A percentile compares a stretch with the other conserved stretches of the same genome.
These are phyloP conservation scores for Porcisia deanei DNA, from an alignment of 208 protist species.

Conservation along the genomic window DNA sequence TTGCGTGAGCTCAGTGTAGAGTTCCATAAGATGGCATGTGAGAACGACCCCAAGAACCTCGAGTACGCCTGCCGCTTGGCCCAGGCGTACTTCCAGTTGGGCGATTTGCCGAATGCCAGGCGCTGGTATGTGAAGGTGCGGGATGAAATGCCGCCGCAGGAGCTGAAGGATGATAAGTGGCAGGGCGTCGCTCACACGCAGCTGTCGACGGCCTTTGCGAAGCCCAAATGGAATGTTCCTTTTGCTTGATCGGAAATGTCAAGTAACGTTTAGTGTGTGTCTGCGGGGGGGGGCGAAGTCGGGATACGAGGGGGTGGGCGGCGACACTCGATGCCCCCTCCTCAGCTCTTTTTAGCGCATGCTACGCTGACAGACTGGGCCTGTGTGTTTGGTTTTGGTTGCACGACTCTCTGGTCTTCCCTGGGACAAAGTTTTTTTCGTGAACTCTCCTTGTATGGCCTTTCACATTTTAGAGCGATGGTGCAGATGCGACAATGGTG, in stretches of 20 bases:
- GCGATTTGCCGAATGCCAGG: conserved; percentile 71
- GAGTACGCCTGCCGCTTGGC: conserved; percentile 83
- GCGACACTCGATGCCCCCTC: too few species aligned
- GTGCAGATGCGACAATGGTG: too few species aligned
- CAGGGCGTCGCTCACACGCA: conserved; percentile 82
- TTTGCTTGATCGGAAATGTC: conserved; percentile 50
- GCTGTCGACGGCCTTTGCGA: conserved; percentile 71
- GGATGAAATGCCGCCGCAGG: conserved; percentile 81
- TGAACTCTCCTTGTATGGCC: too few species aligned
- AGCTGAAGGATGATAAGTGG: conserved; percentile 77
- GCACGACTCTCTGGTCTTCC: too few species aligned
- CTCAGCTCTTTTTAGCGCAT: neutral
- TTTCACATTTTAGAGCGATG: too few species aligned
- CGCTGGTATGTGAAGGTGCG: conserved; percentile 85
- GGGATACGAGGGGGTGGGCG: neutral
- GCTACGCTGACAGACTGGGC: too few species aligned
- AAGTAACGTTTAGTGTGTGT: neutral
- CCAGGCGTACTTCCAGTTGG: conserved; percentile 80
- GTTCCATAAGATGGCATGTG: conserved; percentile 58
- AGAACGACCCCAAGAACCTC: conserved; percentile 69
- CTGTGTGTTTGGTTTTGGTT: too few species aligned
- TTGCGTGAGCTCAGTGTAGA: conserved; percentile 60
- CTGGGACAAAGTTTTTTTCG: too few species aligned
- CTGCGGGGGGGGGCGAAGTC: neutral
- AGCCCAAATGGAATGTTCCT: conserved; percentile 82